phyloP scores from a whole-genome alignment of 1,139 yeast species.

The Wickerhamomyces sp. region DNA sequence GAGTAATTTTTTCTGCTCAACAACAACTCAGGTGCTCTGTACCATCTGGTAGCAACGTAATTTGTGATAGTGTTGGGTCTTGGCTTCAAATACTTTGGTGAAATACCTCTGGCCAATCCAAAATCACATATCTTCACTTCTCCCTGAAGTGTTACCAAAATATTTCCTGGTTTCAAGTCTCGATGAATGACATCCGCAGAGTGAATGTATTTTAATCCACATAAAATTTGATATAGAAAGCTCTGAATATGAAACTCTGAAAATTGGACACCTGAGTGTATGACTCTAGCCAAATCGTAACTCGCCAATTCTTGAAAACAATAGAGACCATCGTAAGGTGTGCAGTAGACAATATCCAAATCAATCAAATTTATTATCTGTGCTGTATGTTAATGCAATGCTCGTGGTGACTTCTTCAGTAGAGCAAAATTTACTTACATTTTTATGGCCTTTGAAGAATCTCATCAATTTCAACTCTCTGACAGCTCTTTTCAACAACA shows the following conservation, averaged over 20 bases:
- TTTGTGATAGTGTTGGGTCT: conserved; percentile 53
- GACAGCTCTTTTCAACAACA: conserved; percentile 66
- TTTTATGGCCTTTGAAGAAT: conserved; percentile 76
- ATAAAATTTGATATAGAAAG: conserved; percentile 70
- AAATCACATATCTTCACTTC: conserved; percentile 77
- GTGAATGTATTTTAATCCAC: conserved; percentile 80
- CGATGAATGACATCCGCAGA: conserved; percentile 83
- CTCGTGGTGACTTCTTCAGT: too few species aligned
- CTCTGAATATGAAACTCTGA: conserved; percentile 80
- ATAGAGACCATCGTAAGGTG: conserved; percentile 79
- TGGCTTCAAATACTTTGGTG: conserved; percentile 37
- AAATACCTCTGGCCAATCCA: conserved; percentile 79
- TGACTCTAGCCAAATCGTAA: conserved; percentile 71
- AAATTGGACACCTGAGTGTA: conserved; percentile 69
- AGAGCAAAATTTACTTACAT: conserved; percentile 44
- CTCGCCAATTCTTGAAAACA: conserved; percentile 81
- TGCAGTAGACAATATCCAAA: conserved; percentile 57
- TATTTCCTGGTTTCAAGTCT: conserved; percentile 82
- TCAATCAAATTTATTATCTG: conserved; percentile 68
- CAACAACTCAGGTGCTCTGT: conserved; percentile 87
- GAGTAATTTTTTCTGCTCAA: conserved; percentile 51
- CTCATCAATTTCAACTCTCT: conserved; percentile 75
- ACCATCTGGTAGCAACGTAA: conserved; percentile 95
- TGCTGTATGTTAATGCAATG: too few species aligned
- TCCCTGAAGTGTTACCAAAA: conserved; percentile 69